phyloP scores from a whole-genome alignment of 495 filamentous ascomycete species.

The Neurospora sp. region DNA sequence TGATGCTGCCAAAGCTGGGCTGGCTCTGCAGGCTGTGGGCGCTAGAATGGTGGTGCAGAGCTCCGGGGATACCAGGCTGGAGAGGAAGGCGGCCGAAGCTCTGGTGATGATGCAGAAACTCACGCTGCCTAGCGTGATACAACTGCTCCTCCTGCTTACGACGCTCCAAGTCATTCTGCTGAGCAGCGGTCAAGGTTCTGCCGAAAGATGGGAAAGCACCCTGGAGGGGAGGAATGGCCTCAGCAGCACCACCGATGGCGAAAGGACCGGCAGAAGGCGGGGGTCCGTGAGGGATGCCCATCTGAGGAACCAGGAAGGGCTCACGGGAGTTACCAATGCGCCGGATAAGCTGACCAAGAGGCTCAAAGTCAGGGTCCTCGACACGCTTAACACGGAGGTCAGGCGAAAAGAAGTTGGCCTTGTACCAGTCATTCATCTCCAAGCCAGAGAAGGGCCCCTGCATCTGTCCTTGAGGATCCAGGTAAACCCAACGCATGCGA shows the following conservation, averaged over 20 bases:
- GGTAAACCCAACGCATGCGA: conserved; percentile 96
- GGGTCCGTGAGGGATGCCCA: conserved; percentile 80
- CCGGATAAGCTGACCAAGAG: conserved; percentile 86
- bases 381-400: conserved; percentile 89
- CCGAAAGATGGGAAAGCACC: conserved; percentile 93
- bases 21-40: conserved; percentile 93
- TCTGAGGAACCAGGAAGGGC: conserved; percentile 94
- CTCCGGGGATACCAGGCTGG: conserved; percentile 57
- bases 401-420: conserved; percentile 91
- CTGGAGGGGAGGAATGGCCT: conserved; percentile 88
- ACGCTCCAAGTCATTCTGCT: conserved; percentile 92
- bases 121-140: conserved; percentile 86
- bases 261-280: conserved; percentile 39
- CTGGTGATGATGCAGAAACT: conserved; percentile 50
- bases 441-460: conserved; percentile 93
- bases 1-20: conserved; percentile 85
- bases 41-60: conserved; percentile 84
- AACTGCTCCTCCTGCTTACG: conserved; percentile 98
- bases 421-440: conserved; percentile 99
- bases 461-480: conserved; percentile 81
- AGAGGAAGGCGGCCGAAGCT: conserved; percentile 50
- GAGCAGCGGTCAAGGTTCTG: conserved; percentile 92
- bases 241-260: conserved; percentile 36
- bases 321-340: conserved; percentile 96
- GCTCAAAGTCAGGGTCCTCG: conserved; percentile 90